Percentiles rank a stretch among this genome's conserved stretches.
These are phyloP conservation scores for Pichia norvegensis DNA, from an alignment of 1,139 yeast species.

Conservation along the genomic window DNA sequence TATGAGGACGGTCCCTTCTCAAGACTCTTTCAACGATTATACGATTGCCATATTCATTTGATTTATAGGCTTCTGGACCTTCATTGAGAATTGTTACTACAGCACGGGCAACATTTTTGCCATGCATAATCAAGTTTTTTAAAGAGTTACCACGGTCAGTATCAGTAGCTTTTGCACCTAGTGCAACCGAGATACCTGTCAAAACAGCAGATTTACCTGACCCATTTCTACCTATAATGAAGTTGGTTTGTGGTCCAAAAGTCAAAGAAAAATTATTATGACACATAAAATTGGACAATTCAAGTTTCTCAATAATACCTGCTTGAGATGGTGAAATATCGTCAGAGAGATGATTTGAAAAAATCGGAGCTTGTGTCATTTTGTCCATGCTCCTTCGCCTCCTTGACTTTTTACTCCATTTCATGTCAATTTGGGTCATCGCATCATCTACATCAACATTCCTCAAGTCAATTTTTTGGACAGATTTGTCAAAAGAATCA, in stretches of 20 bases:
- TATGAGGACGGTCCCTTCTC: conserved; percentile 41
- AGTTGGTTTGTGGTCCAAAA: conserved; percentile 79
- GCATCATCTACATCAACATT: conserved; percentile 18
- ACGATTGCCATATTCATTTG: conserved; percentile 55
- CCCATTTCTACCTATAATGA: conserved; percentile 91
- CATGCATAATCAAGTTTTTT: conserved; percentile 69
- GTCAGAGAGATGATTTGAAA: conserved; percentile 1
- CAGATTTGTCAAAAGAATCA: neutral
- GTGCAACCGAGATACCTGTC: conserved; percentile 83
- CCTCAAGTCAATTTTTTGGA: conserved; percentile 1
- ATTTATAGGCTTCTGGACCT: conserved; percentile 58
- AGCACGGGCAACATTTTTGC: conserved; percentile 57
- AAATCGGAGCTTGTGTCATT: conserved; percentile 21
- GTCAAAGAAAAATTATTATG: conserved; percentile 71
- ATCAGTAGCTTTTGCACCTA: conserved; percentile 92
- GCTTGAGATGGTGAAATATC: conserved; percentile 36
- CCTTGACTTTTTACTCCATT: conserved; percentile 11
- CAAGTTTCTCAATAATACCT: conserved; percentile 51
- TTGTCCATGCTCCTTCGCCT: conserved; percentile 17
- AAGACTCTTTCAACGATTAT: conserved; percentile 70
- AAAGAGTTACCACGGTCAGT: conserved; percentile 77
- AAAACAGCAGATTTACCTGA: conserved; percentile 91
- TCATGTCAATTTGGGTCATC: conserved; percentile 25
- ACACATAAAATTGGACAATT: conserved; percentile 69
- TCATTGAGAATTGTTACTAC: conserved; percentile 53